phyloP scores from a whole-genome alignment of 2,329 filamentous ascomycete genomes.

The Stachybotrys chartarum region DNA sequence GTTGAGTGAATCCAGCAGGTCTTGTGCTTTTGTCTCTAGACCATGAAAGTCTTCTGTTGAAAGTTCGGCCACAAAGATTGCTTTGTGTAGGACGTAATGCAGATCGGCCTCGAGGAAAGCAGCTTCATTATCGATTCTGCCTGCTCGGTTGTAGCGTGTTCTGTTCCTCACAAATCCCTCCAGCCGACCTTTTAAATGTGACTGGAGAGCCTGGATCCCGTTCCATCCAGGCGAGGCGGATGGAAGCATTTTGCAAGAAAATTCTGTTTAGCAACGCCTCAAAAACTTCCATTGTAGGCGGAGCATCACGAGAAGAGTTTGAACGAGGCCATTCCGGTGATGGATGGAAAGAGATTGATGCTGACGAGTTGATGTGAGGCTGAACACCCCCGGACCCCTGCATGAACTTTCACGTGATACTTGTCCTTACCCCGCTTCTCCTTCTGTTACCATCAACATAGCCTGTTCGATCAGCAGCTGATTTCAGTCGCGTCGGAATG shows the following conservation, averaged over 20 bases:
- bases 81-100: not conserved
- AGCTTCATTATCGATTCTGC: not conserved
- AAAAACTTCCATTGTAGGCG: too few species aligned
- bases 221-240: not conserved
- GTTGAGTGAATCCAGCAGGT: not conserved
- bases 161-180: not conserved
- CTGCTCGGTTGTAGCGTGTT: not conserved
- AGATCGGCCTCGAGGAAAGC: not conserved
- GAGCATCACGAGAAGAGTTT: too few species aligned
- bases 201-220: not conserved
- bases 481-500: too few species aligned
- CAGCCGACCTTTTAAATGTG: not conserved
- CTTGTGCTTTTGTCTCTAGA: constrained; percentile 4
- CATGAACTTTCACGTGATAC: not conserved
- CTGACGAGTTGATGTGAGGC: too few species aligned
- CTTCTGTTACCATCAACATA: not conserved
- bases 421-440: not conserved
- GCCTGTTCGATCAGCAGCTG: too few species aligned
- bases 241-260: not conserved
- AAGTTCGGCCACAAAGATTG: not conserved
- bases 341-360: too few species aligned
- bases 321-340: too few species aligned
- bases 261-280: too few species aligned
- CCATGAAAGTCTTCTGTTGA: not conserved
- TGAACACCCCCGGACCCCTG: too few species aligned